A percentile compares a stretch with the other conserved stretches of the same genome.
phyloP scores from a whole-genome alignment of 768 basidiomycete genomes.

The Sporobolomyces roseus region DNA sequence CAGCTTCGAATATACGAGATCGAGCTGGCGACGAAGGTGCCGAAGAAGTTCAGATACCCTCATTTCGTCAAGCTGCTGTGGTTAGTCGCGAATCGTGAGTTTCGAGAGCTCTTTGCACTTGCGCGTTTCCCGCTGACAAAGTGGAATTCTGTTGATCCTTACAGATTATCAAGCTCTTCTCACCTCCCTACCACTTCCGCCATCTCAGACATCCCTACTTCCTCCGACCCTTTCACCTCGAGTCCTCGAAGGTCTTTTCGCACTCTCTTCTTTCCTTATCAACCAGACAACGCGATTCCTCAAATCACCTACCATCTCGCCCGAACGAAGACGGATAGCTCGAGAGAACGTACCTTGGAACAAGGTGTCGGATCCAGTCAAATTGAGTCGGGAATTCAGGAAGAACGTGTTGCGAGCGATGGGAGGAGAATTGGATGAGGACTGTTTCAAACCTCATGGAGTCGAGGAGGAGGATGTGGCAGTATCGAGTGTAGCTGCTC shows the following conservation, averaged over 20 bases:
- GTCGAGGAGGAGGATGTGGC: not conserved
- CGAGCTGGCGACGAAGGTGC: constrained; percentile 85
- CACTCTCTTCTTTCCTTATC: constrained; percentile 73
- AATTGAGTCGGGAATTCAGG: constrained; percentile 32
- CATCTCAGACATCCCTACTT: not conserved
- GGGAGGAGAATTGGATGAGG: constrained; percentile 25
- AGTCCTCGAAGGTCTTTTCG: constrained; percentile 65
- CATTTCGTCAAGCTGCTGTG: constrained; percentile 54
- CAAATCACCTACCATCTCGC: constrained; percentile 21
- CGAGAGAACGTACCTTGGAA: constrained; percentile 43
- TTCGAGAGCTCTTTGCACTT: constrained; percentile 49
- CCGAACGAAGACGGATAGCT: constrained; percentile 38
- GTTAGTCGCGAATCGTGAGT: constrained; percentile 23
- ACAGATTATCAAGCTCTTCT: too few species aligned
- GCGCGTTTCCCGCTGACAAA: constrained; percentile 92
- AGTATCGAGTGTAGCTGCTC: not conserved
- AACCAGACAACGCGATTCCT: constrained; percentile 67
- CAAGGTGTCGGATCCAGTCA: constrained; percentile 35
- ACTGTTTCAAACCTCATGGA: constrained; percentile 19
- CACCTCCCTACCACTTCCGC: constrained; percentile 47
- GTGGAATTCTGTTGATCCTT: too few species aligned
- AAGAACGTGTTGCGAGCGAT: constrained; percentile 29
- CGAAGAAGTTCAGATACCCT: constrained; percentile 85
- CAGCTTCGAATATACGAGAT: constrained; percentile 86
- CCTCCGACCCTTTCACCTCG: constrained; percentile 49